Evolutionary conservation across 1,284 basidiomycete genomes (phyloP).

Genomic region (Phellopilus nigrolimitatus): DNA sequence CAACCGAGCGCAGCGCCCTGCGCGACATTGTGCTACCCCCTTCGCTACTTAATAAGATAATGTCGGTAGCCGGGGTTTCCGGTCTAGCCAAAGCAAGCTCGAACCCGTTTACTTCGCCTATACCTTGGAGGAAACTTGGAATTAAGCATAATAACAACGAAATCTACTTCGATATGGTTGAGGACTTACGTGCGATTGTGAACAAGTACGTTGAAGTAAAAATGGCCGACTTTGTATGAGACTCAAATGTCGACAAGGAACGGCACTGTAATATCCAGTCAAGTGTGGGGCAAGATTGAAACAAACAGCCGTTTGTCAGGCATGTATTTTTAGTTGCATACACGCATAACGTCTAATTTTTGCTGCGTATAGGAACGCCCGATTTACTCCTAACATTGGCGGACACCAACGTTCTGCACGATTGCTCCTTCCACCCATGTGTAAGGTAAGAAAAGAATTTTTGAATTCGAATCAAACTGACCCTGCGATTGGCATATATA

Average conservation of each 20-base stretch:
- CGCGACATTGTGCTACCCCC: constrained; percentile 91
- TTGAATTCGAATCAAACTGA: no score
- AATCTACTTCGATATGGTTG: constrained; percentile 89
- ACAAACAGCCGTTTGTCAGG: constrained; percentile 81
- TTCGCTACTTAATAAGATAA: constrained; percentile 75
- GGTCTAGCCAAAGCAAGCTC: constrained; percentile 40
- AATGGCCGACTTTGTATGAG: not conserved
- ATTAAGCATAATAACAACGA: constrained; percentile 88
- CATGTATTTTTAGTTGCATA: constrained; percentile 27
- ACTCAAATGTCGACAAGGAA: constrained; percentile 45
- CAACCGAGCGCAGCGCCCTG: constrained; percentile 89
- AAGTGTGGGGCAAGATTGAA: constrained; percentile 78
- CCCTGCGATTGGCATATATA: constrained; percentile 1
- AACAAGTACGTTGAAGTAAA: constrained; percentile 63
- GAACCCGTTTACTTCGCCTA: constrained; percentile 84
- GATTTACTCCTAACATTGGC: constrained; percentile 80
- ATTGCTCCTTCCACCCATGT: constrained; percentile 89
- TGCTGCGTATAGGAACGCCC: constrained; percentile 63
- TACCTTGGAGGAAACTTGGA: constrained; percentile 89
- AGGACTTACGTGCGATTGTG: constrained; percentile 80
- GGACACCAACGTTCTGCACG: constrained; percentile 69
- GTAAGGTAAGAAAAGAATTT: constrained; percentile 78
- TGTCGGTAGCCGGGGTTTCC: constrained; percentile 56
- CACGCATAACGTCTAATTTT: constrained; percentile 10
- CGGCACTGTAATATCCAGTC: constrained; percentile 68